A percentile compares a stretch with the other conserved stretches of the same genome.
Conservation (phyloP, 257 asterid genomes). For the Solanum chaucha region DNA sequence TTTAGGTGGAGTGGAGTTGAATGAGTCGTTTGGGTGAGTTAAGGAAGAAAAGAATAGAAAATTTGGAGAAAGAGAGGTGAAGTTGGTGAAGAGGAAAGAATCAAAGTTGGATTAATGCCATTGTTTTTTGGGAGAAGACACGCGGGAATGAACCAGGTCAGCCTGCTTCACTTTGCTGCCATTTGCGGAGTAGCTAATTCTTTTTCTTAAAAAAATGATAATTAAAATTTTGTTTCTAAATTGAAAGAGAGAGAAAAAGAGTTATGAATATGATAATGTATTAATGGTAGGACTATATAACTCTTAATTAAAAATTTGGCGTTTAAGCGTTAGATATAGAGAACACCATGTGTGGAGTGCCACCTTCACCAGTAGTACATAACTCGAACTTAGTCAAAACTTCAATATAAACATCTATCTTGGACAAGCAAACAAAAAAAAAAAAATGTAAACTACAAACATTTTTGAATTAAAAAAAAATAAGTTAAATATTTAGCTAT, state of each 20-base stretch:
- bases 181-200: not conserved
- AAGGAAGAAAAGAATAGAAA: conserved; percentile 8
- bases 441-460: not conserved
- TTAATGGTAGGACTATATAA: no score
- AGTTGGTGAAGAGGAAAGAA: conserved; percentile 27
- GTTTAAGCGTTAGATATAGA: no score
- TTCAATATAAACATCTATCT: no score
- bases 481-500: not conserved
- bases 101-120: not conserved
- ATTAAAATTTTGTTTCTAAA: not conserved
- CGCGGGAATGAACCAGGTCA: conserved; percentile 3
- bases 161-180: conserved; percentile 1
- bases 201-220: not conserved
- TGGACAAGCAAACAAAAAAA: no score
- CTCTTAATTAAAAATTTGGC: no score
- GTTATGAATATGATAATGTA: not conserved
- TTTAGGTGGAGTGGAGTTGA: conserved; percentile 7
- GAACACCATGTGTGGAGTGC: accelerated
- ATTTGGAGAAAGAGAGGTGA: conserved; percentile 2
- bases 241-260: not conserved
- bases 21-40: conserved; percentile 16
- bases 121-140: not conserved
- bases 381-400: no score
- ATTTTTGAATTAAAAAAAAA: not conserved
- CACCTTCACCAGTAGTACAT: no score